phyloP scores from a whole-genome alignment of 148 eudicot species.

The Camellia lanceoleosa region DNA sequence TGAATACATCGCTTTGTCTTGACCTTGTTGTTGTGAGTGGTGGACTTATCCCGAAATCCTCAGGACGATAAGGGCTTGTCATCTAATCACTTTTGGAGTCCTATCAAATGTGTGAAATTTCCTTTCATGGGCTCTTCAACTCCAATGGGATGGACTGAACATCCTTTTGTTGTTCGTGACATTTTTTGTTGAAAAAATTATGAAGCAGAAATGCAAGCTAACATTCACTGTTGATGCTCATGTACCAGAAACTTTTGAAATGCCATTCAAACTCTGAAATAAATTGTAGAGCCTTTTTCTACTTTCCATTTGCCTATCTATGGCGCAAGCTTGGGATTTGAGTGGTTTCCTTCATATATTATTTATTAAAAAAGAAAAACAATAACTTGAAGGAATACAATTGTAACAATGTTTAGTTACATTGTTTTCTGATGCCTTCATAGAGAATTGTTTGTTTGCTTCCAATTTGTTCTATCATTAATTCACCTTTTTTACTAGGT shows the following conservation, averaged over 20 bases:
- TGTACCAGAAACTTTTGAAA: neutral
- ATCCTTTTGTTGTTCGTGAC: neutral
- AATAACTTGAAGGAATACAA: neutral
- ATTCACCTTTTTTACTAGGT: neutral
- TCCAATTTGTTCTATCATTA: neutral
- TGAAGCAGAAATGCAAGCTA: neutral
- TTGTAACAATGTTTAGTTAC: neutral
- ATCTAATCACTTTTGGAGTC: no score
- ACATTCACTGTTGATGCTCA: neutral
- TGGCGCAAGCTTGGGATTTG: no score
- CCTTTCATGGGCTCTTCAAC: constrained; percentile 5
- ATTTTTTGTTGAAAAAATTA: neutral
- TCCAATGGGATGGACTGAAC: neutral
- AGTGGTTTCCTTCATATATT: no score
- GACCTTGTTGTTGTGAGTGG: no score
- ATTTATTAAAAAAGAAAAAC: no score
- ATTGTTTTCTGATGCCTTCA: neutral
- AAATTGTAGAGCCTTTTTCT: neutral
- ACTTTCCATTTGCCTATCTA: no score
- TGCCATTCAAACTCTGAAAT: no score
- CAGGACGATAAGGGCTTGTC: neutral
- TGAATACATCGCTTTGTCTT: no score
- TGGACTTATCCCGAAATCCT: no score
- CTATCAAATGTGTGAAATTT: neutral
- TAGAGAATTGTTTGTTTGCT: neutral